Base-by-base conservation (phyloP, 2,329 filamentous ascomycete genomes). In the Colletotrichum acutatum region DNA sequence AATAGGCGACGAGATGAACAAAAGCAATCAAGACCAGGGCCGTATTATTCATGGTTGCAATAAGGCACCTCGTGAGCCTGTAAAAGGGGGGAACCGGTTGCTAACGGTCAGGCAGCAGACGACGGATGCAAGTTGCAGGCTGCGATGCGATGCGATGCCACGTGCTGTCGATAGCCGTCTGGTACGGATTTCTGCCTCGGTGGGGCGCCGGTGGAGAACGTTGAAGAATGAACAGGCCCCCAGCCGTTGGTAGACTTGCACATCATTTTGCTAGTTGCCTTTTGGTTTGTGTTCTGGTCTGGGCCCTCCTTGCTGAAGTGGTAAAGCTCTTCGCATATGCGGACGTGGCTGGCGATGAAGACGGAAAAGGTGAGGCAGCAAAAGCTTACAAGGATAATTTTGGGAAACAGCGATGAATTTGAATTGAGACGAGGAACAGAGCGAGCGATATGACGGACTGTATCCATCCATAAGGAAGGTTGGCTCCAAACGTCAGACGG, bases 201-300 rank as follows among this genome's bases (percentile, higher is more conserved):
- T 6, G n/a, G 37, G 56, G 28, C 19, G 12, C 16, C 22, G 16
- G 26, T 32, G 22, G 46, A 24, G 30, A 34, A 61, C 14, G 49
- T 28, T 69, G 60, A 28, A 69, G 30, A 63, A 42, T 22, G 46
- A 37, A 60, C 11, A 30, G 30, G 30, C 28, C 61, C 60, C 61
- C 54, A 37, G 52, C 19, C 32, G n/a, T n/a, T 42, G n/a, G 28
- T n/a, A 49, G 42, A 49, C 19, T 49, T 49, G 42, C 19, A 49
- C 42, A n/a, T 49, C 42, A 49, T 7, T n/a, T 49, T 49, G 42
- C 42, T 49, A 49, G 42, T 22, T 22, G 42, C 42, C 42, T 11
- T 22, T n/a, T 49, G 19, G 42, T 3, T 19, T 49, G 42, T 49
- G 7, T n/a, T 49, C 42, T 49, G 42, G 1, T 49, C 42, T 49